Conservation (phyloP, 2,329 filamentous ascomycete species). For the Didymella lethalis region DNA sequence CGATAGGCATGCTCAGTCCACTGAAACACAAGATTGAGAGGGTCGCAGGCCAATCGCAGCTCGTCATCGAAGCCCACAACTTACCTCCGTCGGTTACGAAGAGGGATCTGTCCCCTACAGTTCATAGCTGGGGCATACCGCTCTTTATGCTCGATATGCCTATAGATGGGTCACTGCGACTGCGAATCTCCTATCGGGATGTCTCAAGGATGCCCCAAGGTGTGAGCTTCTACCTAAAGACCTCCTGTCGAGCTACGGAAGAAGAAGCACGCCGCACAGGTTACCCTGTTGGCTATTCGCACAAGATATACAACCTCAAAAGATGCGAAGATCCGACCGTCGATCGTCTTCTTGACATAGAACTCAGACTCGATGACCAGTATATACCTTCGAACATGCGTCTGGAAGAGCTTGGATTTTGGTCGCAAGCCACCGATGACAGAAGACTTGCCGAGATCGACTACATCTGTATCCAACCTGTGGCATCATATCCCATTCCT, state of each 20-base stretch:
- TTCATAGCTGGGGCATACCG: slow-evolving; percentile 26
- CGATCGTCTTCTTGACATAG: neutral
- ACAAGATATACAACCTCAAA: neutral
- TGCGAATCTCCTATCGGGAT: slow-evolving; percentile 26
- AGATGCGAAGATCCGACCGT: neutral
- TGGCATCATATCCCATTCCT: neutral
- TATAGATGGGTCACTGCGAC: slow-evolving; percentile 31
- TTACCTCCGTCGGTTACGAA: neutral
- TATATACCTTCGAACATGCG: slow-evolving; percentile 6
- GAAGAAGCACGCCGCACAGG: slow-evolving; percentile 1
- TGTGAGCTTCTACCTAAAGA: slow-evolving; percentile 5
- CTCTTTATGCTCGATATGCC: slow-evolving; percentile 49
- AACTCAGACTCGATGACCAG: neutral
- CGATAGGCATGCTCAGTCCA: slow-evolving; percentile 5
- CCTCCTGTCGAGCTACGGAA: slow-evolving; percentile 1
- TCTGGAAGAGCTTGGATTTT: slow-evolving; percentile 39
- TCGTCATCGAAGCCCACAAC: slow-evolving; percentile 30
- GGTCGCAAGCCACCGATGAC: slow-evolving; percentile 14
- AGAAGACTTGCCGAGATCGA: slow-evolving; percentile 27
- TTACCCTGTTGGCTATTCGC: neutral
- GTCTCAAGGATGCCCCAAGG: neutral
- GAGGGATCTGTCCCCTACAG: neutral
- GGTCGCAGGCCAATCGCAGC: slow-evolving; percentile 8
- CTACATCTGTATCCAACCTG: slow-evolving; percentile 23
- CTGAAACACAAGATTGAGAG: slow-evolving; percentile 30